A percentile compares a stretch with the other conserved stretches of the same genome.
Evolutionary conservation across 805 yeast species (phyloP).

Genomic region (Suhomyces prunicola): DNA sequence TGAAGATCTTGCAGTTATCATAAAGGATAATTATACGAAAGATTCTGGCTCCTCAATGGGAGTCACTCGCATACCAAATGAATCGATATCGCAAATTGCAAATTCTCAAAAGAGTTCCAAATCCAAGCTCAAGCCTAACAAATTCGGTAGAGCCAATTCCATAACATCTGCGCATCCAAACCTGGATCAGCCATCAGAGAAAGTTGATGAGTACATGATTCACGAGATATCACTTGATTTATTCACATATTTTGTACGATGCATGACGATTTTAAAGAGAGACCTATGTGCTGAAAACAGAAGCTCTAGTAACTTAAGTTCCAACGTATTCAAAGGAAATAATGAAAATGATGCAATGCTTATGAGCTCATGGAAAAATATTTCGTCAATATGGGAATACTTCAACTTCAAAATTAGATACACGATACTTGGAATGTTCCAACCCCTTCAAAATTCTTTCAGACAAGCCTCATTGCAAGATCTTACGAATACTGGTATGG

Average conservation of each 20-base stretch:
- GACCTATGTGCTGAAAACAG: slow-evolving; percentile 12
- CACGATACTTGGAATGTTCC: slow-evolving; percentile 21
- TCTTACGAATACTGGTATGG: not conserved
- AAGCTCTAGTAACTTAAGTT: not conserved
- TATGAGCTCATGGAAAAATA: slow-evolving; percentile 18
- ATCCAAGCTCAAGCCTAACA: slow-evolving; percentile 5
- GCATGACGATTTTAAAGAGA: slow-evolving; percentile 20
- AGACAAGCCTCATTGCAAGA: slow-evolving; percentile 12
- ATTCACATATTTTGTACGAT: slow-evolving; percentile 20
- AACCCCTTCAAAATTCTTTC: slow-evolving; percentile 21
- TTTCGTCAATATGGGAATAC: slow-evolving; percentile 25
- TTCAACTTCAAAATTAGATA: slow-evolving; percentile 26
- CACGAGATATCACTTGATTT: slow-evolving; percentile 31
- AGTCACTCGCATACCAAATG: not conserved
- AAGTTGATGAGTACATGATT: slow-evolving; percentile 21
- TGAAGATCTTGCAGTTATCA: slow-evolving; percentile 26
- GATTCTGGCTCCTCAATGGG: not conserved
- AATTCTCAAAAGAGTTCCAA: slow-evolving; percentile 1
- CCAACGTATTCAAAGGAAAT: not conserved
- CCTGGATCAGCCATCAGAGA: slow-evolving; percentile 4
- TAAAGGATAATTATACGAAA: slow-evolving; percentile 16
- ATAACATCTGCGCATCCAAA: slow-evolving; percentile 11
- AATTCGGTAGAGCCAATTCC: slow-evolving; percentile 10
- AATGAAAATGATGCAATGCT: not conserved
- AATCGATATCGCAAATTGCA: not conserved